Evolutionary conservation across 2,329 filamentous ascomycete genomes (phyloP).

Genomic region (Rasamsonia emersonii): DNA sequence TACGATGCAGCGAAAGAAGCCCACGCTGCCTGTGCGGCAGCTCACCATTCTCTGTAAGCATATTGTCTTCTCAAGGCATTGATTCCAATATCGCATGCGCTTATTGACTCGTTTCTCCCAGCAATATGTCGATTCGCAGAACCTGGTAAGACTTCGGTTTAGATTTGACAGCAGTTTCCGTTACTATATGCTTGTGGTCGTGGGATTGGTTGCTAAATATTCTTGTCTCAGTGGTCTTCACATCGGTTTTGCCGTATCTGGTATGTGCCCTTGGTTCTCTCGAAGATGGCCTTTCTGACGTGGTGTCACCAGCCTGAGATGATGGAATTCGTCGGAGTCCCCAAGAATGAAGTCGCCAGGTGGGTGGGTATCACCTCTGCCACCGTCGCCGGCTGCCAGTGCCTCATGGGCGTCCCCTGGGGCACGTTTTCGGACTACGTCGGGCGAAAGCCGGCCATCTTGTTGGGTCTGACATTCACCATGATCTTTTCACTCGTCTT

Average conservation of each 20-base stretch:
- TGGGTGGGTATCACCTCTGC: constrained; percentile 71
- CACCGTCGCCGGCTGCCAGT: constrained; percentile 64
- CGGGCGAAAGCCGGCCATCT: constrained; percentile 74
- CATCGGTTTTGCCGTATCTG: constrained; percentile 58
- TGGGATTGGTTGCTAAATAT: constrained; percentile 2
- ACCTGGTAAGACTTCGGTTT: constrained; percentile 39
- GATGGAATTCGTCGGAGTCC: constrained; percentile 69
- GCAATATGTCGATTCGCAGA: constrained; percentile 73
- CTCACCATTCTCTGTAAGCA: constrained; percentile 68
- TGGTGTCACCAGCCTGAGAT: constrained; percentile 57
- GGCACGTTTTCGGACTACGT: constrained; percentile 66
- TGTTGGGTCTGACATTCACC: constrained; percentile 64
- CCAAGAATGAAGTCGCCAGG: constrained; percentile 59
- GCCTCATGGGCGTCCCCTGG: constrained; percentile 64
- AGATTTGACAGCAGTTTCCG: too few species aligned
- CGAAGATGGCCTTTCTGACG: constrained; percentile 3
- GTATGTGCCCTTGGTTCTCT: constrained; percentile 19
- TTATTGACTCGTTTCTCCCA: constrained; percentile 24
- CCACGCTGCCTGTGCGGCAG: constrained; percentile 67
- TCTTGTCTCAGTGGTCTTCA: constrained; percentile 43
- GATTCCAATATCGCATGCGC: constrained; percentile 16
- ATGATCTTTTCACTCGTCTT: constrained; percentile 76
- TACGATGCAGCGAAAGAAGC: constrained; percentile 22
- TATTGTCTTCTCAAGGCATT: constrained; percentile 2
- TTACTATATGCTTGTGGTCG: not conserved